Base-by-base conservation (phyloP, 345 rosid genomes). In the Carallia pectinifolia region DNA sequence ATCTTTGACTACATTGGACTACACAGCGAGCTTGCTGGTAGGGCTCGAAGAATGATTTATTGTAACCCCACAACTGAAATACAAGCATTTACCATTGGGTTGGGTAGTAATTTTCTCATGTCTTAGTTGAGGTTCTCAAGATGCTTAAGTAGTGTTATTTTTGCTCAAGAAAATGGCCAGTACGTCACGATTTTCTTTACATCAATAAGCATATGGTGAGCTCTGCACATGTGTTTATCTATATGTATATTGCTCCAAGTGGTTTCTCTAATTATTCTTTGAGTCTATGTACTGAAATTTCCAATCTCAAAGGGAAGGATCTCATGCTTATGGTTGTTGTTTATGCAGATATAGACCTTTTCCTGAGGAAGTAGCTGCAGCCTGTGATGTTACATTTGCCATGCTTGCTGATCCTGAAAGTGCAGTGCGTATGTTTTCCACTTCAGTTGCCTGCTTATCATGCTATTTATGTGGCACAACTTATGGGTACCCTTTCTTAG, bases 361-460 rank as follows among this genome's bases (percentile, higher is more conserved):
- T 70, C 96, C 98, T 10, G 87, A 89, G 77, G 96, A 93, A 86
- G 98, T 93, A 36, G 86, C 97, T 76, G 94, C 94, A 36, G 69
- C 84, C 31, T 91, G 94, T 77, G 97, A 91, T 82, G 79, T 91
- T 77, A 93, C 96, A 33, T 87, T 93, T 79, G 84, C 97, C 47
- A 91, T 93, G 98, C 94, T 93, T 55, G 92, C 98, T 9, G 94
- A 89, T 84, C 98, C 98, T 76, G 91, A 91, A 83, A 89, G 92
- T 86, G 96, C 98, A 83, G 98, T 93, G 91, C 82, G 98, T 91
- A 85, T 86, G 83, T 83, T 82, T 70, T 86, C 75, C 50, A 34
- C 74, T 70, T 66, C 68, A 47, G 54, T 53, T 74, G 36, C 4
- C 31, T 58, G 12, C 6, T 39, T 55, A 34, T 62, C 4, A 7